Evolutionary conservation across 139 green algal species (phyloP).

Genomic region (Deuterostichococcus epilithicus): DNA sequence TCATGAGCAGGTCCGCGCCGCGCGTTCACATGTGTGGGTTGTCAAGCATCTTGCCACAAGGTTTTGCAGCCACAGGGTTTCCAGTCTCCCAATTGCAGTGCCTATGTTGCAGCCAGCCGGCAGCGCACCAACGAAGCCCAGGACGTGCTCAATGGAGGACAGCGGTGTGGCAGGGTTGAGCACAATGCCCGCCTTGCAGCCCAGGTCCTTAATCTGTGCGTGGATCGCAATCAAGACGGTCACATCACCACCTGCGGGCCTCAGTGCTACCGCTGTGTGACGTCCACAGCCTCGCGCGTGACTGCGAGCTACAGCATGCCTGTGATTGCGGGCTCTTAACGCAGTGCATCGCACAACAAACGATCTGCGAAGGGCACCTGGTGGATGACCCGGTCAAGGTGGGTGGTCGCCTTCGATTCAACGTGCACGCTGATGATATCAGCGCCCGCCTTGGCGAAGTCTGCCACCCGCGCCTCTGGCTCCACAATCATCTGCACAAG

Average conservation of each 20-base stretch:
- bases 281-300: too few relatives aligned
- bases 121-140: constrained; percentile 3
- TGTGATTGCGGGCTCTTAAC: background rate
- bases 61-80: background rate
- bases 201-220: constrained; percentile 95
- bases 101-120: too few relatives aligned
- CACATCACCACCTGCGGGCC: too few relatives aligned
- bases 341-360: background rate
- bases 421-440: constrained; percentile 98
- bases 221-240: too few relatives aligned
- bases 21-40: too few relatives aligned
- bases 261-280: too few relatives aligned
- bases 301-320: too few relatives aligned
- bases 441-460: constrained; percentile 94
- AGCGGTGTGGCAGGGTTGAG: constrained; percentile 95
- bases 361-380: constrained; percentile 43
- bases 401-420: constrained; percentile 88
- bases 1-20: background rate
- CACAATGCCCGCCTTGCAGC: constrained; percentile 93
- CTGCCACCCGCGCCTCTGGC: constrained; percentile 89
- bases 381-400: constrained; percentile 91
- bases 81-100: background rate
- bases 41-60: too few relatives aligned
- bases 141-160: constrained; percentile 83
- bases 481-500: constrained; percentile 93